Base-by-base conservation (phyloP, 768 basidiomycete species). In the Suillus fuscotomentosus region DNA sequence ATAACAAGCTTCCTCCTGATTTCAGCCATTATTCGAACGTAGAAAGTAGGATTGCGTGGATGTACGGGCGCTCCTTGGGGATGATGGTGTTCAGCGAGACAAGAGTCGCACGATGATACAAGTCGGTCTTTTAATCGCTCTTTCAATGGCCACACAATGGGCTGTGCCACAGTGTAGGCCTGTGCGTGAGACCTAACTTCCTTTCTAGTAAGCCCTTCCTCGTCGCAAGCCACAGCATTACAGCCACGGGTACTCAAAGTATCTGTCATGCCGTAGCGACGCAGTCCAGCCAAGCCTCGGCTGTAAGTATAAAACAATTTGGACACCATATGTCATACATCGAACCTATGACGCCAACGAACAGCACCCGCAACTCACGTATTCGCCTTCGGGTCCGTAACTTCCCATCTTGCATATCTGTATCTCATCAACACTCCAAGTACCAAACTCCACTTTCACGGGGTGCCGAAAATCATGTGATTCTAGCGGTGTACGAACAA, bases 1-100 rank as follows among this genome's bases (percentile, higher is more conserved):
- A 98, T 97, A 78, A 99, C 96, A 72, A 99, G 90, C 82, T 99
- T 99, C 80, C 95, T 91, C 81, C 96, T 88, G 80, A 98, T 97
- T 84, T 97, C 96, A 76, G 95, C 90, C 95, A 98, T 98, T 78
- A 73, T 71, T 54, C 67, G 75, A 72, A 68, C 71, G 76, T 77
- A 75, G 73, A 72, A 66, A 72, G 75, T 76, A 67, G 70, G 65
- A 67, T 69, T 72, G 69, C 64, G 71, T 66, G 63, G 70, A 69
- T 41, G 57, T 59, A 72, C 74, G 70, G 76, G 76, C 76, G 73
- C 70, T 77, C 72, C 77, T 75, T 69, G 66, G 66, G 53, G 75
- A 65, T 71, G 70, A 75, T 71, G 74, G 74, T 76, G 74, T 76
- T 75, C 76, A 76, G 72, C 74, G 76, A 75, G 74, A 77, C 74